Evolutionary conservation across 139 green algal genomes (phyloP), one percentile per base, ranked within the genome.

Genomic region (Tetradesmus obliquus): DNA sequence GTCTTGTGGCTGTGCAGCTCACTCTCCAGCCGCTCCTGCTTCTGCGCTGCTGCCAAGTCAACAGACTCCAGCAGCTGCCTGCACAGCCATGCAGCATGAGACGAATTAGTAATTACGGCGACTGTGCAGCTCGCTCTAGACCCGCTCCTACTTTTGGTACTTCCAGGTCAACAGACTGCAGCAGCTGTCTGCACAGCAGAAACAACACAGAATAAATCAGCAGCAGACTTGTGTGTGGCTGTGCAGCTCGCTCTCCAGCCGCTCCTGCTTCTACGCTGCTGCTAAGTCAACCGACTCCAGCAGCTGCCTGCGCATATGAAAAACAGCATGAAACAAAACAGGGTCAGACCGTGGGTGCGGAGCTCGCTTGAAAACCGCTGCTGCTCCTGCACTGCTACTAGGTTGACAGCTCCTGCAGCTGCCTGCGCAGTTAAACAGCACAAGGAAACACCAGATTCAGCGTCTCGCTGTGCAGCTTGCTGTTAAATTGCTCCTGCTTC

Each of bases 221-320:
- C 57, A 66, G 57, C 57, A 66, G 8, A 9, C 57, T 66, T 7
- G 57, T 9, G 57, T 97, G 93, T 93, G 95, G 55, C 91, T 87
- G 24, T 93, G 91, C 69, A 99, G 96, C 89, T 98, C 96, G 24
- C 54, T 71, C 90, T 99, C 96, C n/a, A 99, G 92, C 51, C 92
- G 89, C 87, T 97, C 95, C 89, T 95, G 95, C 62, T 88, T 87
- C 60, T 89, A 32, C 0, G 57, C 66, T 2, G 93, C 93, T 13
- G 79, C n/a, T 13, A 86, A 45, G 4, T 98, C 95, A 51, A 94
- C 86, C 6, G 86, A 66, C 0, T 96, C 94, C 20, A 95, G 83
- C 93, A 94, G 95, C n/a, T 86, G 60, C n/a, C 95, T 97, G 94
- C 84, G 54, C 5, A 7, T 88, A 20, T 7, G 8, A 66, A 66